These are phyloP conservation scores for Pezicula rhizophila DNA, from an alignment of 2,329 filamentous ascomycete species.

Conservation along the genomic window DNA sequence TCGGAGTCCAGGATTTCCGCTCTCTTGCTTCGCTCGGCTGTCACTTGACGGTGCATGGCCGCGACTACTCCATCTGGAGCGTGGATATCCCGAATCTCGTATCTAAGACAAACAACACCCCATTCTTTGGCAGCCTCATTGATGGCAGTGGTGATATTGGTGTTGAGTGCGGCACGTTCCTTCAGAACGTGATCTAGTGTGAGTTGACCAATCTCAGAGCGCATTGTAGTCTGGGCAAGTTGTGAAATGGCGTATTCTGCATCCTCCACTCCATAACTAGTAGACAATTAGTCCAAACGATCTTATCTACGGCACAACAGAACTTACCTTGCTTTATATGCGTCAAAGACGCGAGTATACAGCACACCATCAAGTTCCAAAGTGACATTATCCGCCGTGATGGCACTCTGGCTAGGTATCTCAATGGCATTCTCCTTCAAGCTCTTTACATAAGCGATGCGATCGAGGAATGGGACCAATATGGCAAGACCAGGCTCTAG, in stretches of 20 bases:
- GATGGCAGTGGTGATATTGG: conserved; percentile 97
- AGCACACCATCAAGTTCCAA: conserved; percentile 92
- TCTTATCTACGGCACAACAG: neutral
- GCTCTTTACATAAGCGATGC: conserved; percentile 96
- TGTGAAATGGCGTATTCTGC: conserved; percentile 98
- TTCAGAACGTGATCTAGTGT: conserved; percentile 96
- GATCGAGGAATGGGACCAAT: conserved; percentile 83
- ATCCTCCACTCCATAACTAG: conserved; percentile 93
- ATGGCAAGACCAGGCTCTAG: conserved; percentile 87
- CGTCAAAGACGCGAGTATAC: conserved; percentile 94
- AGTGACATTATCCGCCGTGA: conserved; percentile 97
- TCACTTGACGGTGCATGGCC: conserved; percentile 98
- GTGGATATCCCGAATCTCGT: conserved; percentile 98
- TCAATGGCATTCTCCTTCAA: conserved; percentile 95
- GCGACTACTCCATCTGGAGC: conserved; percentile 88
- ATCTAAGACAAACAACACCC: conserved; percentile 92
- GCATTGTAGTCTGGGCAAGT: conserved; percentile 97
- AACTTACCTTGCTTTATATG: conserved; percentile 86
- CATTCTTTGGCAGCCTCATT: conserved; percentile 96
- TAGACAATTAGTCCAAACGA: neutral
- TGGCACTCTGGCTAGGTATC: conserved; percentile 95
- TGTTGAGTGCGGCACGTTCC: conserved; percentile 92
- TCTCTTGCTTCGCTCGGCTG: conserved; percentile 92
- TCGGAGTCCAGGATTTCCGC: conserved; percentile 97
- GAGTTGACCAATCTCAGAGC: conserved; percentile 93